Percentiles rank a stretch among this genome's conserved stretches.
These are phyloP conservation scores for Neophaeococcomyces aloes DNA, from an alignment of 2,329 filamentous ascomycete genomes.

Conservation along the genomic window DNA sequence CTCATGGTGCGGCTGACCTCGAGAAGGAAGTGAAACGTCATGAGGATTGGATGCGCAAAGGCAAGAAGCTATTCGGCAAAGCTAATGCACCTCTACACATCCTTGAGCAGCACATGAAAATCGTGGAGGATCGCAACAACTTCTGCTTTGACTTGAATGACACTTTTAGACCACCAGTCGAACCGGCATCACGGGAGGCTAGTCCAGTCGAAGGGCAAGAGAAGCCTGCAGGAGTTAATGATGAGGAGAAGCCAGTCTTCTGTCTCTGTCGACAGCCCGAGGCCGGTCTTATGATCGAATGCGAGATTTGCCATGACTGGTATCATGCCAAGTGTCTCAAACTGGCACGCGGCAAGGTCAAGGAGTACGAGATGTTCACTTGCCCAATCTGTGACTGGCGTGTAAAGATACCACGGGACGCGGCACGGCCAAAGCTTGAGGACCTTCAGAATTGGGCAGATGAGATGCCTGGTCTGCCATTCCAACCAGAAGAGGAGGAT, in stretches of 20 bases:
- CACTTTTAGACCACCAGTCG: constrained; percentile 77
- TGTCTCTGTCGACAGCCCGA: constrained; percentile 91
- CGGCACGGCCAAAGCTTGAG: constrained; percentile 86
- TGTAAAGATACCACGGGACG: constrained; percentile 91
- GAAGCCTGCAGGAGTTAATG: constrained; percentile 39
- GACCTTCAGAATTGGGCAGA: constrained; percentile 75
- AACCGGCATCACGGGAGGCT: constrained; percentile 79
- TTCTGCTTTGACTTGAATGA: constrained; percentile 88
- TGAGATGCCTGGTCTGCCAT: constrained; percentile 69
- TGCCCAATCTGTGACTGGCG: constrained; percentile 97
- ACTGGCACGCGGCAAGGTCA: constrained; percentile 93
- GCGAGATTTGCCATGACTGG: constrained; percentile 96
- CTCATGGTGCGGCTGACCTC: constrained; percentile 77
- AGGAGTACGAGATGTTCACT: constrained; percentile 96
- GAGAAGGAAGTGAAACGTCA: constrained; percentile 91
- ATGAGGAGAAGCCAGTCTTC: constrained; percentile 68
- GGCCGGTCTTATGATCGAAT: constrained; percentile 99
- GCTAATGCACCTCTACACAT: constrained; percentile 96
- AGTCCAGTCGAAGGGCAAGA: constrained; percentile 47
- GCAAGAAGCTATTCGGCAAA: constrained; percentile 96
- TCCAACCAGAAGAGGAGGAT: constrained; percentile 91
- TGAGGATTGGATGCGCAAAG: constrained; percentile 98
- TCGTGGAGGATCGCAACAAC: constrained; percentile 77
- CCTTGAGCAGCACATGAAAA: constrained; percentile 84
- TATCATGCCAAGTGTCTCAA: constrained; percentile 98